Evolutionary conservation across 106 monocot species (phyloP), one percentile per base, ranked within the genome.

Genomic region (Dendrobium officinale): DNA sequence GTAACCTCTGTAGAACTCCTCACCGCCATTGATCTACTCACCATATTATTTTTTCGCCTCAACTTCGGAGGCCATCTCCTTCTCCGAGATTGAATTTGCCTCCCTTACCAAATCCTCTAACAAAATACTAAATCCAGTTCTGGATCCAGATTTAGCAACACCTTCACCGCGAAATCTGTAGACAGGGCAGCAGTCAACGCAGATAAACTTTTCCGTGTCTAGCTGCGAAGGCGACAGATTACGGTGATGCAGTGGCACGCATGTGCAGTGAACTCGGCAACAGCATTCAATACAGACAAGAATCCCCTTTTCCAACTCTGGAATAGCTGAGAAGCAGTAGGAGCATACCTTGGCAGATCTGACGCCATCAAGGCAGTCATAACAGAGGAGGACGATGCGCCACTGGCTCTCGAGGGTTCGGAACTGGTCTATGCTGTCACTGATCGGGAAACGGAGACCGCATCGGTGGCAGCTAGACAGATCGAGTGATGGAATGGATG

Each of bases 301-400:
- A 73, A 15, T 6, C n/a, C 17, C 42, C 6, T 40, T 20, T 72
- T 11, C 56, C 80, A 5, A 19, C 68, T 15, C 15, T 51, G 17
- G 55, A 41, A 48, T 83, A 67, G 16, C 9, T 48, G 56, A 78
- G 81, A 93, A 89, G 83, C 93, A 93, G 78, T 91, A 93, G 68
- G 93, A 89, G 81, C 93, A 93, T 40, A 77, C 41, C 66, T 74
- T 47, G 20, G 82, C 89, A 40, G 86, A 84, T 22, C 68, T 70
- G 58, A 93, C 42, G 67, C 22, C 43, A 64, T 67, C 10, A 75
- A 86, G 84, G 85, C 93, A 91, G 1, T 26, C 22, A 22, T 73
- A 49, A 84, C 93, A 93, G 75, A 93, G 87, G 73, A 91, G 84
- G 37, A 85, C 87, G 75, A 93, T 47, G 6, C 93, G 87, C 91